Conservation (phyloP, 257 asterid genomes). For the Solanum sitiens region DNA sequence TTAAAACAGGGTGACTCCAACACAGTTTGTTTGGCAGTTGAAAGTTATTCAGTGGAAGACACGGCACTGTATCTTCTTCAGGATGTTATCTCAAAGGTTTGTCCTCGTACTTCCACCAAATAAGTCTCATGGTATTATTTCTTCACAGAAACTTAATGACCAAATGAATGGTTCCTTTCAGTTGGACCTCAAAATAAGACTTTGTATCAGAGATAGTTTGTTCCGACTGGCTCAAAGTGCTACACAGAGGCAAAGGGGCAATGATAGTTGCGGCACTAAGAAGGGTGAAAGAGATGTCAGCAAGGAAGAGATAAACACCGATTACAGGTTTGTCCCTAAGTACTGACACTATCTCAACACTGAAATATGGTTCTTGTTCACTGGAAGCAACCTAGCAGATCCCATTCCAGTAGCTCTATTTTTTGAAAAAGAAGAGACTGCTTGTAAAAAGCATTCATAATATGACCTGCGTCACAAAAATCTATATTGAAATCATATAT, state of each 20-base stretch:
- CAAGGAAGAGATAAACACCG: conserved; percentile 28
- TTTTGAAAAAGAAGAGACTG: background rate
- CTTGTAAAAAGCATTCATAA: background rate
- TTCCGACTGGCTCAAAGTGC: conserved; percentile 80
- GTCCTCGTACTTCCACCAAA: background rate
- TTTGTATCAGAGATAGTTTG: conserved; percentile 78
- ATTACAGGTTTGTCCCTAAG: conserved; percentile 46
- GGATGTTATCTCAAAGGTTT: conserved; percentile 56
- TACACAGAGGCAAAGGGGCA: conserved; percentile 48
- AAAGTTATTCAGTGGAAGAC: conserved; percentile 51
- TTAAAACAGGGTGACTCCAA: conserved; percentile 42
- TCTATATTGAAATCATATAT: background rate
- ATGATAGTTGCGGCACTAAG: conserved; percentile 34
- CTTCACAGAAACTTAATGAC: background rate
- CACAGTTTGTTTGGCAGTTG: conserved; percentile 20
- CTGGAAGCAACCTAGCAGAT: background rate
- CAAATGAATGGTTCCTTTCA: conserved; percentile 19
- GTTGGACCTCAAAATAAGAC: conserved; percentile 64
- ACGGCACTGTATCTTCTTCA: conserved; percentile 71
- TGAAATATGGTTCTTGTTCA: background rate
- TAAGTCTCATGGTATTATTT: background rate
- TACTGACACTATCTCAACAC: background rate
- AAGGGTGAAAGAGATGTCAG: conserved; percentile 33
- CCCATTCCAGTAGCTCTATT: background rate
- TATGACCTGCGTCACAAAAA: background rate